Evolutionary conservation across 2,329 filamentous ascomycete genomes (phyloP).

Genomic region (Chaetomiaceae sp.): DNA sequence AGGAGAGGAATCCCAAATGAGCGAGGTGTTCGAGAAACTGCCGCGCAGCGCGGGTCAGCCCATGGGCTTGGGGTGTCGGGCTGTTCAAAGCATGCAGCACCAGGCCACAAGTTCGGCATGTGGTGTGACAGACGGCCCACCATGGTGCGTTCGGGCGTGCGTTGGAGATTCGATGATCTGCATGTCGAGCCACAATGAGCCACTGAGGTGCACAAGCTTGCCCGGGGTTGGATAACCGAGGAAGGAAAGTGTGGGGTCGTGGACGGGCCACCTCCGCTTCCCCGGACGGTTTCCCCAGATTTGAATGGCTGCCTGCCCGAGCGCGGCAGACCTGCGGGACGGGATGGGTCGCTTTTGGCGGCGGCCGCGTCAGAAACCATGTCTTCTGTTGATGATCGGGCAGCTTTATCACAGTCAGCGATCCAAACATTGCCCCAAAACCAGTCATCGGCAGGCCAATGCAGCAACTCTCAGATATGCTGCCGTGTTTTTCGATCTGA

Average conservation of each 20-base stretch:
- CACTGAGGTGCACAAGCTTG: background rate
- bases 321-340: too few species aligned
- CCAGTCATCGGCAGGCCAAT: too few species aligned
- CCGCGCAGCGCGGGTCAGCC: background rate
- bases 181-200: slow-evolving; percentile 12
- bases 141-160: slow-evolving; percentile 15
- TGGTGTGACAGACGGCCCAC: slow-evolving; percentile 18
- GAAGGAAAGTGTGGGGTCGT: background rate
- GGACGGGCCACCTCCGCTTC: slow-evolving; percentile 1
- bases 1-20: too few species aligned
- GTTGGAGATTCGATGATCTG: slow-evolving; percentile 6
- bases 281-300: slow-evolving; percentile 5
- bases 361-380: background rate
- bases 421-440: too few species aligned
- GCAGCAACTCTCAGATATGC: too few species aligned
- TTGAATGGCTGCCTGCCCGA: background rate
- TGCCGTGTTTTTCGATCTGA: too few species aligned
- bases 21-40: background rate
- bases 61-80: background rate
- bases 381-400: slow-evolving; percentile 1
- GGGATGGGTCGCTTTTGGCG: background rate
- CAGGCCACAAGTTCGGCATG: slow-evolving; percentile 15
- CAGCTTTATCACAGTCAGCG: background rate
- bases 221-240: slow-evolving; percentile 1
- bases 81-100: background rate